These are phyloP conservation scores for Gaertneriomyces sp. DNA, from an alignment of 192 early-diverging fungal species.

Conservation along the genomic window DNA sequence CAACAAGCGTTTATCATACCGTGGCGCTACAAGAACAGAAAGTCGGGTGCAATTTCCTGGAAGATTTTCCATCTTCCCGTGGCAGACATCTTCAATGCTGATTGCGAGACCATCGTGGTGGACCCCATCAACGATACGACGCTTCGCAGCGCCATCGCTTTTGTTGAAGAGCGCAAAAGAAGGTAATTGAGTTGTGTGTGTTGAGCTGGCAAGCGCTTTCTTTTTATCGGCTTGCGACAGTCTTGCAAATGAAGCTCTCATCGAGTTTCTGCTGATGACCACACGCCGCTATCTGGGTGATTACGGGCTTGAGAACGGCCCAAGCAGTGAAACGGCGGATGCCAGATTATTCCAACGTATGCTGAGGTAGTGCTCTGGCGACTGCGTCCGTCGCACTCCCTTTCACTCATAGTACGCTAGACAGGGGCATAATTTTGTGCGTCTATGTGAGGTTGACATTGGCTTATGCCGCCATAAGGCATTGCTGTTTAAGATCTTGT, in stretches of 20 bases:
- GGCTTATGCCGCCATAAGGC: conserved; percentile 54
- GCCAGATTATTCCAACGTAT: conserved; percentile 37
- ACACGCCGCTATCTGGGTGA: conserved; percentile 38
- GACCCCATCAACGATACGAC: conserved; percentile 31
- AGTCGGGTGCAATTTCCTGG: conserved; percentile 42
- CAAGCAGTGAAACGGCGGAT: conserved; percentile 41
- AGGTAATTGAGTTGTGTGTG: conserved; percentile 10
- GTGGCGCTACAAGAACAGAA: conserved; percentile 46
- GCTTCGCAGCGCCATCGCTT: conserved; percentile 27
- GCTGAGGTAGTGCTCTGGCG: conserved; percentile 25
- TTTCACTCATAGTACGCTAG: conserved; percentile 11
- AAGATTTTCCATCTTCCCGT: conserved; percentile 46
- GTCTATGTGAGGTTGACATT: conserved; percentile 40
- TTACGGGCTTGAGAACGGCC: conserved; percentile 47
- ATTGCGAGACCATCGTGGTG: conserved; percentile 46
- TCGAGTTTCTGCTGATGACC: conserved; percentile 42
- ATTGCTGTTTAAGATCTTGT: conserved; percentile 49
- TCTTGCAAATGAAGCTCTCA: conserved; percentile 21
- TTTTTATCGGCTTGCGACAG: neutral
- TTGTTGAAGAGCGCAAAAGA: conserved; percentile 8
- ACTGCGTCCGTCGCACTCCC: neutral
- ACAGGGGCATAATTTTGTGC: conserved; percentile 51
- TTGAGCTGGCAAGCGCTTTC: neutral
- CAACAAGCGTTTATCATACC: conserved; percentile 44
- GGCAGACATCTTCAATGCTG: conserved; percentile 38